phyloP scores from a whole-genome alignment of 495 filamentous ascomycete species.

The Aspergillus haitiensis region DNA sequence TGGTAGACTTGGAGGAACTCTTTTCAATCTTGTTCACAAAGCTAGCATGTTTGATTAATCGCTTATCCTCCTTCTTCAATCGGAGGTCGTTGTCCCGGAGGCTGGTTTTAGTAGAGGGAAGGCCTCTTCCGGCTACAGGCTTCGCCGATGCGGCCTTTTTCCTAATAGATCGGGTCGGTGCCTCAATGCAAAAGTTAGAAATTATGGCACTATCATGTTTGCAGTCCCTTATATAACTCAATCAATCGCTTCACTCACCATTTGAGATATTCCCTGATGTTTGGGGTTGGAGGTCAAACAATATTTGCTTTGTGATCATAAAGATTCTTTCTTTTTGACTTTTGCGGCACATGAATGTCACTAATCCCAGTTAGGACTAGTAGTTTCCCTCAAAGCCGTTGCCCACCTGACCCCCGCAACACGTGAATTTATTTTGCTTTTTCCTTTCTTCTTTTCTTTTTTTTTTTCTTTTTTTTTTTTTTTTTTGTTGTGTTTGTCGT shows the following conservation, averaged over 20 bases:
- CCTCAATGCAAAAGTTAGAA: constrained; percentile 25
- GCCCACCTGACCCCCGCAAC: constrained; percentile 21
- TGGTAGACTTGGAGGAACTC: constrained; percentile 46
- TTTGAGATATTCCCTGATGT: background rate
- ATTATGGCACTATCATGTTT: background rate
- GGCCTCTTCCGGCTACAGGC: constrained; percentile 28
- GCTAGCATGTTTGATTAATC: constrained; percentile 68
- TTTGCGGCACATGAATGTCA: too few species aligned
- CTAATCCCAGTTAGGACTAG: background rate
- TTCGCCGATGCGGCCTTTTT: constrained; percentile 29
- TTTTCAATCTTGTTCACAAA: constrained; percentile 78
- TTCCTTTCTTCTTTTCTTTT: background rate
- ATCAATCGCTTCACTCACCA: background rate
- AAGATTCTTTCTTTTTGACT: too few species aligned
- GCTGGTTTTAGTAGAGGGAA: constrained; percentile 27
- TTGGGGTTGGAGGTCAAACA: constrained; percentile 8
- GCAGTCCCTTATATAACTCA: too few species aligned
- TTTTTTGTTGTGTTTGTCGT: background rate
- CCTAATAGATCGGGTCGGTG: constrained; percentile 31
- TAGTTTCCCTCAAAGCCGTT: background rate
- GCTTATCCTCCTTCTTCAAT: constrained; percentile 75
- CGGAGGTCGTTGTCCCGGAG: constrained; percentile 52
- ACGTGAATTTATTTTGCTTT: constrained; percentile 5
- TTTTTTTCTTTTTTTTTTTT: background rate
- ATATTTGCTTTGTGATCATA: too few species aligned